Conservation (phyloP, 2,329 filamentous ascomycete genomes). For the Fusarium dlaminii region DNA sequence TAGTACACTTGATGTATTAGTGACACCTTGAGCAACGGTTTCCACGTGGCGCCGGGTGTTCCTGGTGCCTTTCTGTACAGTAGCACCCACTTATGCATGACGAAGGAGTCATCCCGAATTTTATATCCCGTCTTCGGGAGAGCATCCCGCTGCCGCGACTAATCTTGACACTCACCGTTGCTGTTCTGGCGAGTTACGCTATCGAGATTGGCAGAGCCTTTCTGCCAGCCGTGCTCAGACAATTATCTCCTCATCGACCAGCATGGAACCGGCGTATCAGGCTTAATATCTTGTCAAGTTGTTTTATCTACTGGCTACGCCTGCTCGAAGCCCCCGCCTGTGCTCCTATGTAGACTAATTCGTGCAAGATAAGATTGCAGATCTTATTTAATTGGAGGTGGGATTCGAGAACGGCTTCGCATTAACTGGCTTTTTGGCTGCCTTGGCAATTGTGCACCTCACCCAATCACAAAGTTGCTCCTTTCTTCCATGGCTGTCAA, state of each 20-base stretch:
- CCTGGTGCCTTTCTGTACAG: constrained; percentile 26
- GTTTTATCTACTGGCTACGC: constrained; percentile 8
- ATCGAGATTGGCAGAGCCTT: neutral
- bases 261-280: constrained; percentile 15
- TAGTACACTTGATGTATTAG: constrained; percentile 28
- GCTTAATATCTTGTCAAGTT: neutral
- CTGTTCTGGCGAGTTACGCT: neutral
- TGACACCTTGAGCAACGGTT: constrained; percentile 31
- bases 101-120: constrained; percentile 15
- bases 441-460: neutral
- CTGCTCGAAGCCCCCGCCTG: neutral
- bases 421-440: neutral
- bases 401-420: neutral
- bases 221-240: neutral
- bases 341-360: neutral
- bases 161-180: constrained; percentile 2
- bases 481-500: neutral
- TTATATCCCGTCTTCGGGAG: constrained; percentile 30
- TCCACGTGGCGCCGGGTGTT: constrained; percentile 39
- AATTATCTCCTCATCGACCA: neutral
- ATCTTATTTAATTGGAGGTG: neutral
- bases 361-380: neutral
- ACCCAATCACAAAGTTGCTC: neutral
- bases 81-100: constrained; percentile 33
- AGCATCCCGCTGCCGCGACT: constrained; percentile 27